Evolutionary conservation across 805 yeast genomes (phyloP), one percentile per base, ranked within the genome.

Genomic region (Candida saitoana): DNA sequence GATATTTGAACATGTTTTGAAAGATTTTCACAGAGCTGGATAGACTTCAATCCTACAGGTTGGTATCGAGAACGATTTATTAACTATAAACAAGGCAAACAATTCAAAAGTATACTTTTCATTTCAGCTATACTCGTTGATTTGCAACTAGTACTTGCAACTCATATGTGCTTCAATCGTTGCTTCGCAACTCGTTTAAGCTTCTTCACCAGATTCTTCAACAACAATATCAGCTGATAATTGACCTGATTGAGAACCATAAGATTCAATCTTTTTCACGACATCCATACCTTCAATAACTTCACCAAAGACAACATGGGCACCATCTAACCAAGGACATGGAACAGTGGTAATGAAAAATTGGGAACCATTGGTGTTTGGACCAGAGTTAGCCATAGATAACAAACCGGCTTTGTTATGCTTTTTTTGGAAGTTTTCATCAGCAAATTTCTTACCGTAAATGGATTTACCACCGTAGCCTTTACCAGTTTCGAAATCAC

Each of bases 321-420:
- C 79, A 45, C 88, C 89, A 57, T 82, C 87, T 63, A 82, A 76
- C 87, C 87, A 83, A 47, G 87, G 83, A 56, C 84, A 77, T 54
- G 82, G 76, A 38, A 82, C 88, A 40, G 90, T 84, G 54, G 95
- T 84, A 61, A 87, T 84, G 79, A 91, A 90, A 73, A 90, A 90
- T 74, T 90, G 98, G 42, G 96, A 89, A 44, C 97, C 97, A 74
- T 91, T 91, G 73, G 97, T 87, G 82, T 88, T 87, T 69, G 95
- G 96, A 56, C 97, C 97, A 50, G 97, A 95, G 66, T 91, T 91
- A 66, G 97, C 97, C 97, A 91, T 91, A 49, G 96, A 87, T 67
- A 69, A 84, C 71, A 78, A 89, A 51, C 77, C 78, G 77, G 76
- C 95, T 81, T 68, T 80, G 74, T 73, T 74, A 72, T 91, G 97